phyloP scores from a whole-genome alignment of 805 yeast genomes.

The Suhomyces xylopsoci region DNA sequence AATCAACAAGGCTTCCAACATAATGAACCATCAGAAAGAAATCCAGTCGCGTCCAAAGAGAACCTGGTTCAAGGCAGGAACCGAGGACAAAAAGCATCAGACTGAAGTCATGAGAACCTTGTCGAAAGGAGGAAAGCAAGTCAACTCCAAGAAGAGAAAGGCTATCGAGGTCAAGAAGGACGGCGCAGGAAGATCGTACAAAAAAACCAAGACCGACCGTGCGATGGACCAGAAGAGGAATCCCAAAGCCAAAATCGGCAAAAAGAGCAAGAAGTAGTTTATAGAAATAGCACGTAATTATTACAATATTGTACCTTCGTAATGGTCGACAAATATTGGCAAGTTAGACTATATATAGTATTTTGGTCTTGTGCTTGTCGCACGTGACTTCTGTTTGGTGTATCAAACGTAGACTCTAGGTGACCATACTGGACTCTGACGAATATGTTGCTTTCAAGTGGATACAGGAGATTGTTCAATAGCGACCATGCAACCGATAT shows the following conservation, averaged over 20 bases:
- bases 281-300: neutral
- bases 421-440: neutral
- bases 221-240: conserved; percentile 44
- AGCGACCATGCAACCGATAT: conserved; percentile 23
- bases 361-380: neutral
- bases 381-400: neutral
- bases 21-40: conserved; percentile 76
- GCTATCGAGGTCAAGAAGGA: conserved; percentile 59
- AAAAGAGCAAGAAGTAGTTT: conserved; percentile 4
- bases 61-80: conserved; percentile 87
- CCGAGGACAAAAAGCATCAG: conserved; percentile 45
- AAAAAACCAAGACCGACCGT: conserved; percentile 78
- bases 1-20: conserved; percentile 76
- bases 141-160: conserved; percentile 71
- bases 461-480: conserved; percentile 26
- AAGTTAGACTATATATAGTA: no score
- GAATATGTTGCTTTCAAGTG: conserved; percentile 12
- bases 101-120: conserved; percentile 35
- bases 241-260: conserved; percentile 12
- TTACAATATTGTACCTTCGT: no score
- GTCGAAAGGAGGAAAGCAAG: conserved; percentile 50
- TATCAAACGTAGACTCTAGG: neutral
- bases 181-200: conserved; percentile 54
- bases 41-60: conserved; percentile 88
- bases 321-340: no score